These are phyloP conservation scores for Peronosclerospora sorghi DNA, from an alignment of 352 stramenopile genomes.

Conservation along the genomic window DNA sequence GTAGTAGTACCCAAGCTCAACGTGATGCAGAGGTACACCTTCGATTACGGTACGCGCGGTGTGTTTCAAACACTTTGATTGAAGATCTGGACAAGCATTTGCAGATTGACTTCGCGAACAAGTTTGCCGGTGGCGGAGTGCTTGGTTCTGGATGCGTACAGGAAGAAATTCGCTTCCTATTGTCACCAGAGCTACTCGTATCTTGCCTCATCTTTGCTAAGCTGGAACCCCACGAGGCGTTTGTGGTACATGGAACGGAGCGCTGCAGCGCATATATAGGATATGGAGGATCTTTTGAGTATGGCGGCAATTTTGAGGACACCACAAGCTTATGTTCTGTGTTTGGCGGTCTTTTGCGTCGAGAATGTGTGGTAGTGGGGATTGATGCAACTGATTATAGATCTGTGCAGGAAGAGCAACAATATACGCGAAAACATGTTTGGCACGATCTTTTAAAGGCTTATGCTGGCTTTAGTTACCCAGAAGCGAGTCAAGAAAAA, in stretches of 20 bases:
- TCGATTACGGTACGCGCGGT: conserved; percentile 9
- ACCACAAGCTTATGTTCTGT: conserved; percentile 6
- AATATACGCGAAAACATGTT: conserved; percentile 39
- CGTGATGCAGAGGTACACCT: neutral
- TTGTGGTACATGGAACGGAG: conserved; percentile 57
- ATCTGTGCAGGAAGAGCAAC: conserved; percentile 19
- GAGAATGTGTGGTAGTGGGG: conserved; percentile 52
- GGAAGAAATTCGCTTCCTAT: conserved; percentile 75
- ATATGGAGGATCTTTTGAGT: conserved; percentile 50
- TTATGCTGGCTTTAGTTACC: conserved; percentile 47
- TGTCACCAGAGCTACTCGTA: conserved; percentile 62
- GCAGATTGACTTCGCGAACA: conserved; percentile 80
- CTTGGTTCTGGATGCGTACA: conserved; percentile 62
- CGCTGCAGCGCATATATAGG: conserved; percentile 45
- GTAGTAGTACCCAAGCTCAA: neutral
- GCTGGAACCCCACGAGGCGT: conserved; percentile 54
- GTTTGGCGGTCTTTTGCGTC: conserved; percentile 10
- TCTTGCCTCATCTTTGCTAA: conserved; percentile 53
- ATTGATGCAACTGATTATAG: conserved; percentile 68
- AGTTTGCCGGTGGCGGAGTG: conserved; percentile 65
- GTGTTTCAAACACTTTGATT: conserved; percentile 39
- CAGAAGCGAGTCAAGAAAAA: conserved; percentile 5
- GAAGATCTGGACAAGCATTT: conserved; percentile 52
- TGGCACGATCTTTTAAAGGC: conserved; percentile 63
- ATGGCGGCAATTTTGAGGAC: conserved; percentile 35